Evolutionary conservation across 2,329 filamentous ascomycete genomes (phyloP), one percentile per base, ranked within the genome.

Genomic region (Hypoxylon sp.): DNA sequence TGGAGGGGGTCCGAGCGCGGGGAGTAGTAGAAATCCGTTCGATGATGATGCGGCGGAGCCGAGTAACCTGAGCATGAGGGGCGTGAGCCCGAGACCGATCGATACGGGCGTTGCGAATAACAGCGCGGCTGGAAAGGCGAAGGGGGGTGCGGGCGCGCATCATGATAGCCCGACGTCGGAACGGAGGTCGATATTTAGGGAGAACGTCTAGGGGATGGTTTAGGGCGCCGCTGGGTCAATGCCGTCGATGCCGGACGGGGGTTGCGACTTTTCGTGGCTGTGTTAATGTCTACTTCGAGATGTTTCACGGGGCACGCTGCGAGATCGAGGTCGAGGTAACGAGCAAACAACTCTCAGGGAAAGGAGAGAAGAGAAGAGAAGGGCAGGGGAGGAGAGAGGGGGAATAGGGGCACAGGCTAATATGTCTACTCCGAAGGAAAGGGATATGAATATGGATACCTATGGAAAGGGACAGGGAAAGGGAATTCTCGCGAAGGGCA

Each of bases 61-160:
- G 68, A 90, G 88, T 67, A 87, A 87, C 74, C 75, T 88, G 63
- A 87, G 83, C 76, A 74, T 93, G 79, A 82, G 92, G 60, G 91
- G 91, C 25, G 89, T 94, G 30, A 95, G 92, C 78, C 92, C 93
- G 2, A 80, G 92, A 71, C 93, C 93, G n/a, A 87, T 91, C 72
- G 83, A 89, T 53, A 85, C 84, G 30, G 77, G 32, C 32, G 62
- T 66, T 6, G 55, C 65, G n/a, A n/a, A n/a, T 4, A 45, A 41
- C 25, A 17, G 38, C 38, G 38, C 17, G 17, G 55, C 52, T 10
- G 43, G 32, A 1, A 71, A 63, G 61, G 21, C 36, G 17, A 69
- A 53, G 45, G 64, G 53, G 1, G 63, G 61, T 9, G 43, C 53
- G 1, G 63, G 61, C 6, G 43, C 60, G 7, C 28, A 48, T 34